Percentiles rank a stretch among this genome's conserved stretches.
Conservation (phyloP, 495 filamentous ascomycete genomes). For the Lepidopterella palustris region DNA sequence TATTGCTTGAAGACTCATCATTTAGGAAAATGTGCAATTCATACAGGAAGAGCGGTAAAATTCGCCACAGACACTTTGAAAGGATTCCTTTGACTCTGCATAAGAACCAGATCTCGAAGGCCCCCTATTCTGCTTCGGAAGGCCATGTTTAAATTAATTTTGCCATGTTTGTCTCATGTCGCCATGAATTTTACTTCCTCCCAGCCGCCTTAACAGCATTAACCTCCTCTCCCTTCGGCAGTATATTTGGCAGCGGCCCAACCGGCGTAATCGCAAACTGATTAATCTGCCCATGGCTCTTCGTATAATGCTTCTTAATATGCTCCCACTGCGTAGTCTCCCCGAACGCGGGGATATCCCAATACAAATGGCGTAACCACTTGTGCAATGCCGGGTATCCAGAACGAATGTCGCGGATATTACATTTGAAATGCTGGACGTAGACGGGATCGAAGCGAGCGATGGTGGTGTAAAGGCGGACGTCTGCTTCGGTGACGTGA, state of each 20-base stretch:
- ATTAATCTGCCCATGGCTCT: constrained; percentile 66
- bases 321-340: constrained; percentile 64
- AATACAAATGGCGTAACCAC: constrained; percentile 64
- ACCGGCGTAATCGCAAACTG: constrained; percentile 55
- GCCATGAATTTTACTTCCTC: no score
- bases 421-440: constrained; percentile 93
- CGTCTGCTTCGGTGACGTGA: constrained; percentile 70
- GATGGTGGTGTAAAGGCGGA: constrained; percentile 76
- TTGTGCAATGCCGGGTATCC: constrained; percentile 64
- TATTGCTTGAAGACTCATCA: no score
- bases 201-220: constrained; percentile 43
- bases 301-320: constrained; percentile 68
- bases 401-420: constrained; percentile 71
- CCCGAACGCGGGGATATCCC: constrained; percentile 56
- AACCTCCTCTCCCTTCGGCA: constrained; percentile 57
- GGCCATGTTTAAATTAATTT: no score
- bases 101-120: no score
- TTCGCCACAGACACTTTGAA: no score
- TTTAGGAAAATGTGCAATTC: no score
- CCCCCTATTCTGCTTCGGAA: no score
- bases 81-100: no score
- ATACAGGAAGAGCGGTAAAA: no score
- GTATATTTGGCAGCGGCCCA: constrained; percentile 56
- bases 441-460: constrained; percentile 83
- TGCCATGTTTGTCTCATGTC: no score